Percentiles rank a stretch among this genome's conserved stretches.
Conservation (phyloP, 192 early-diverging fungal species). For the Paraglomus brasilianum region DNA sequence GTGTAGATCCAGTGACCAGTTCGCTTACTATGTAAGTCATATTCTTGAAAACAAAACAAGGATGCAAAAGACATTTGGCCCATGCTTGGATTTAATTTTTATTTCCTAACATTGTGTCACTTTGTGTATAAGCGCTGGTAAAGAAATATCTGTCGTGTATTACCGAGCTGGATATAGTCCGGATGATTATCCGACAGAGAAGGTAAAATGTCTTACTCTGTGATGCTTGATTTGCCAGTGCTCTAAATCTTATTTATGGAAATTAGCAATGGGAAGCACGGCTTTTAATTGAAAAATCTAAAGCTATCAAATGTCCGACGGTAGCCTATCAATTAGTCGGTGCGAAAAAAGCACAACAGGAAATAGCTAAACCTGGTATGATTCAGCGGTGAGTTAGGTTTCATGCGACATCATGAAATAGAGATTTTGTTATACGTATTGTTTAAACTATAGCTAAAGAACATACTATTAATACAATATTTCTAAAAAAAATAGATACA, state of each 20-base stretch:
- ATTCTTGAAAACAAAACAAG: background rate
- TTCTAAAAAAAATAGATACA: conserved; percentile 41
- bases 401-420: too few relatives aligned
- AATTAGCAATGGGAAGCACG: conserved; percentile 91
- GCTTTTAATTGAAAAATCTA: conserved; percentile 77
- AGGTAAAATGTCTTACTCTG: conserved; percentile 39
- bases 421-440: too few relatives aligned
- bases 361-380: conserved; percentile 74
- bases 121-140: conserved; percentile 48
- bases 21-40: conserved; percentile 66
- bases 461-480: too few relatives aligned
- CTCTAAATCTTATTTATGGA: background rate
- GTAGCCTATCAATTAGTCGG: conserved; percentile 90
- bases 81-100: background rate
- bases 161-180: conserved; percentile 91
- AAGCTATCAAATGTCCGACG: conserved; percentile 84
- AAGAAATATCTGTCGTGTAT: conserved; percentile 86
- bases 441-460: too few relatives aligned
- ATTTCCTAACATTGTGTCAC: background rate
- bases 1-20: conserved; percentile 54
- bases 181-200: conserved; percentile 75
- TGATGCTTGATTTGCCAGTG: background rate
- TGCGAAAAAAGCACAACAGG: conserved; percentile 96
- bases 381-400: conserved; percentile 75
- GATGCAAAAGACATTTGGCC: background rate